Base-by-base conservation (phyloP, 2,329 filamentous ascomycete genomes). In the Alternaria tenuissima region DNA sequence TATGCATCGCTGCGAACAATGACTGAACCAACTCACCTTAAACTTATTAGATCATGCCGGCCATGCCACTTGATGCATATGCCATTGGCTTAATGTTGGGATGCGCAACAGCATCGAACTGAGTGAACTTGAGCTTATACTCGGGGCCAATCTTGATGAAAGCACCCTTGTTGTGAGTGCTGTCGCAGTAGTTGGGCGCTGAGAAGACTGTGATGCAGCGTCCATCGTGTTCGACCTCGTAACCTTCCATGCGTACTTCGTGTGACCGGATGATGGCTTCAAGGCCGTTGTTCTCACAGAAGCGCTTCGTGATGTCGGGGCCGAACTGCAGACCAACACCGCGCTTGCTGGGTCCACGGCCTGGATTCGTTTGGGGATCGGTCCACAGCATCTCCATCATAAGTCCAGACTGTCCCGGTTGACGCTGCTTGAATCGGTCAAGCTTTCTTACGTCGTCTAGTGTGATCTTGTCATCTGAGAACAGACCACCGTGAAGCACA, bases 321-420 rank as follows among this genome's bases (percentile, higher is more conserved):
- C 95, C 95, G 72, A 99, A 99, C 77, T 98, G 94, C 81, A 98
- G 87, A 53, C 95, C 95, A 20, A 99, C 94, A 68, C 95, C 95
- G 76, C 95, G 88, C 85, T 99, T 99, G 84, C 93, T 97, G 44
- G 95, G 95, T 8, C 94, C 93, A 69, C 95, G 89, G 53, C 95
- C 95, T 28, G 91, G 89, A 69, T 89, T 85, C 0, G 91, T 86
- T 78, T 99, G 95, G 3, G 95, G 95, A 76, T 99, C 95, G 1
- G 95, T 98, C 95, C 95, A 99, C 47, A 99, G 87, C 95, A 99
- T 99, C 81, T 99, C 95, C 95, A 99, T 99, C 95, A 99, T 99
- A 71, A 99, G 82, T 14, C 95, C 95, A 49, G 91, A 83, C 79
- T 99, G 95, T 32, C 95, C 95, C 3, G 95, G 94, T 74, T 98